Evolutionary conservation across 129 eudicot genomes (phyloP), one percentile per base, ranked within the genome.

Genomic region (Centella asiatica): DNA sequence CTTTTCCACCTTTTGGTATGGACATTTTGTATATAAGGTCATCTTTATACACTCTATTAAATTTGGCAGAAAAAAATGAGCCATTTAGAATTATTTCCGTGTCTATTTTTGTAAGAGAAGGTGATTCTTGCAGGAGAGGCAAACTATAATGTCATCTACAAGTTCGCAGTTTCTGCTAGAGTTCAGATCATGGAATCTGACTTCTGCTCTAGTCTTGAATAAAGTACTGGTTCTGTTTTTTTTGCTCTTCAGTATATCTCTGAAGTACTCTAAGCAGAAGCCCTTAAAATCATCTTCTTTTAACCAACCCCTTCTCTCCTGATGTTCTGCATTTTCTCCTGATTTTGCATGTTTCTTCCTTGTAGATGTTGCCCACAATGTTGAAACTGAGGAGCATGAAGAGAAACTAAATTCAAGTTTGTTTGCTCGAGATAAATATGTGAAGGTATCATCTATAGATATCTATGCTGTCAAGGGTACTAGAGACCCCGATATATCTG

Each of bases 341-440:
- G 67, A 64, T 54, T 37, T 55, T 25, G 5, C 31, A 31, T 44
- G 22, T 63, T 49, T 65, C 57, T 61, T 60, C 45, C 59, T 28
- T 78, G 85, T 78, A 82, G 88, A 78, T 77, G 61, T 36, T 60
- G 14, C 64, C 70, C 71, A 31, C 32, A 66, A 20, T 52, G n/a
- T 55, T 65, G 72, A 60, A 46, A 46, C 72, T 47, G 47, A 25
- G 44, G 69, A 27, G 46, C 67, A 31, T 17, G 79, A 72, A 57
- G 74, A 55, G 9, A 53, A 53, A 68, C 39, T 36, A 15, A 45
- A 36, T 53, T 27, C 81, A 63, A 61, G 57, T 67, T 29, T 47
- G 31, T 3, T 67, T 8, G 23, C 52, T 51, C 63, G 44, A 36
- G 69, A 47, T 57, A 50, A 42, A 47, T 50, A 52, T 60, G 60